Evolutionary conservation across 805 yeast genomes (phyloP).

Genomic region (Jamesozyma spencerorum): DNA sequence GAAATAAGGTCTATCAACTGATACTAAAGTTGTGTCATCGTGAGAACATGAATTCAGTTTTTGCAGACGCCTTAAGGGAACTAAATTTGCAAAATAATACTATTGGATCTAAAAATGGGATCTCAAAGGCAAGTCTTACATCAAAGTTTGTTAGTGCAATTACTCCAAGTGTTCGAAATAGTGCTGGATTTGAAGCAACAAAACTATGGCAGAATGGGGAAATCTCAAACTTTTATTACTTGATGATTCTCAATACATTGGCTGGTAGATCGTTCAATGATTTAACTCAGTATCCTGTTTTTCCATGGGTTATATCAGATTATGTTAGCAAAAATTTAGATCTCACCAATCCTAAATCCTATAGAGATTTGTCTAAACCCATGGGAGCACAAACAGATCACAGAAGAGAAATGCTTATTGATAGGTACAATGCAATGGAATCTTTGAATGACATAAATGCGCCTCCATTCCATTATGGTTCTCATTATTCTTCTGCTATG

Average conservation of each 20-base stretch:
- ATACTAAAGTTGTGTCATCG: constrained; percentile 43
- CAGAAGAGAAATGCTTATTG: constrained; percentile 55
- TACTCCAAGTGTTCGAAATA: constrained; percentile 7
- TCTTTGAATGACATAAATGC: constrained; percentile 49
- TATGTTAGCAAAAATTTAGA: constrained; percentile 66
- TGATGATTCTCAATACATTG: constrained; percentile 69
- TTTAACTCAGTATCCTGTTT: constrained; percentile 81
- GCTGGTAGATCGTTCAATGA: constrained; percentile 89
- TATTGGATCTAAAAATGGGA: constrained; percentile 27
- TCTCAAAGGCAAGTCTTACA: constrained; percentile 30
- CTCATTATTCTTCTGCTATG: constrained; percentile 92
- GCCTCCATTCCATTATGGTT: constrained; percentile 85
- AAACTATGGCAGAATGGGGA: constrained; percentile 68
- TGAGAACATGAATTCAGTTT: constrained; percentile 44
- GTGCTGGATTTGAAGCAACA: constrained; percentile 39
- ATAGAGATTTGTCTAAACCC: constrained; percentile 72
- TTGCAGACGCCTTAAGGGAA: constrained; percentile 44
- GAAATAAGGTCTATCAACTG: constrained; percentile 49
- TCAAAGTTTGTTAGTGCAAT: constrained; percentile 38
- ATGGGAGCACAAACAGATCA: constrained; percentile 77
- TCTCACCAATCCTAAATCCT: constrained; percentile 49
- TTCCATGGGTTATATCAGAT: constrained; percentile 87
- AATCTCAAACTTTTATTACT: constrained; percentile 72
- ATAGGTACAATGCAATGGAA: constrained; percentile 61
- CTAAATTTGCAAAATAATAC: constrained; percentile 33